phyloP scores from a whole-genome alignment of 2,329 filamentous ascomycete genomes.

The Trichophaea hybrida region DNA sequence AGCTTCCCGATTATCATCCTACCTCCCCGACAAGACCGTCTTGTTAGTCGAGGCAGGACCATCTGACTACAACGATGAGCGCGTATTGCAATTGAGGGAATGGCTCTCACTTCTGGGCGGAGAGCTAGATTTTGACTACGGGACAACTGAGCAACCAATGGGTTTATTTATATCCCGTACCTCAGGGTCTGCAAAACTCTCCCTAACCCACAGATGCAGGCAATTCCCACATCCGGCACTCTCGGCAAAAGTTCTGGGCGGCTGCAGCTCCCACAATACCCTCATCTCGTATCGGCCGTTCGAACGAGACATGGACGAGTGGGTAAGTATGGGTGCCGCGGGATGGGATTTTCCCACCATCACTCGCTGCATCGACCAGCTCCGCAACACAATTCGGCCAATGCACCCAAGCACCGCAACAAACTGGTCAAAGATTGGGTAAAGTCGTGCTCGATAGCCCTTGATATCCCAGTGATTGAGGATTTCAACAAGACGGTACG shows the following conservation, averaged over 20 bases:
- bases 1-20: slow-evolving; percentile 63
- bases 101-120: slow-evolving; percentile 76
- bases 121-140: slow-evolving; percentile 80
- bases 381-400: slow-evolving; percentile 80
- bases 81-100: slow-evolving; percentile 72
- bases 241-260: slow-evolving; percentile 84
- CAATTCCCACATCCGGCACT: slow-evolving; percentile 85
- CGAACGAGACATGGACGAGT: slow-evolving; percentile 72
- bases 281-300: slow-evolving; percentile 87
- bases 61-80: slow-evolving; percentile 76
- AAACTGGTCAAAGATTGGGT: slow-evolving; percentile 89
- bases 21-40: slow-evolving; percentile 66
- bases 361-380: slow-evolving; percentile 64
- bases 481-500: slow-evolving; percentile 82
- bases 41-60: slow-evolving; percentile 74
- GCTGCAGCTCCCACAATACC: slow-evolving; percentile 88
- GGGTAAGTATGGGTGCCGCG: slow-evolving; percentile 66
- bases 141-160: slow-evolving; percentile 62
- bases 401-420: slow-evolving; percentile 74
- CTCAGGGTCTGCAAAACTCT: background rate
- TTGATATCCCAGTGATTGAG: slow-evolving; percentile 64
- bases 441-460: slow-evolving; percentile 58
- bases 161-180: slow-evolving; percentile 32
- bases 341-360: slow-evolving; percentile 81
- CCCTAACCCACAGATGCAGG: slow-evolving; percentile 36